Conservation (phyloP, 805 yeast genomes). For the Saccharomycopsis sp. region DNA sequence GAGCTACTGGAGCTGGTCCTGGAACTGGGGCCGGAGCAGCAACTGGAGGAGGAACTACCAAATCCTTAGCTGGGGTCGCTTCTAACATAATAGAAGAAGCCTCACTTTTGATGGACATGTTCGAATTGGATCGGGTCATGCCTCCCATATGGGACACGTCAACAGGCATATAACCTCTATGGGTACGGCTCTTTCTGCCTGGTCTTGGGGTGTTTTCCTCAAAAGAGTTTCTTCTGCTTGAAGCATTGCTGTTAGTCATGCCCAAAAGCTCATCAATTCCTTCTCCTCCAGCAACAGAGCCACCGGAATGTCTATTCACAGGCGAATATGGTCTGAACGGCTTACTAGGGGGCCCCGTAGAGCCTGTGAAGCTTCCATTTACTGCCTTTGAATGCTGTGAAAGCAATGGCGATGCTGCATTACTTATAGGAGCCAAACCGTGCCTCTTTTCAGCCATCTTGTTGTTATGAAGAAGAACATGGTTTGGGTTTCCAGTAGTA, state of each 20-base stretch:
- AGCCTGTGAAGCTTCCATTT: too few relatives aligned
- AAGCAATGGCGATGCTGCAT: background rate
- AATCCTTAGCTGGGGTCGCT: background rate
- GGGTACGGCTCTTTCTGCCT: too few relatives aligned
- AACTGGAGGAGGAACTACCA: background rate
- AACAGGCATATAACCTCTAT: too few relatives aligned
- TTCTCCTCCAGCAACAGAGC: background rate
- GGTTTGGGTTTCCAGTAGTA: constrained; percentile 4
- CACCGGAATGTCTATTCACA: background rate
- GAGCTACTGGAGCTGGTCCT: background rate
- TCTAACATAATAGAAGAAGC: background rate
- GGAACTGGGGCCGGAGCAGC: background rate
- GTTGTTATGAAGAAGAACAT: background rate
- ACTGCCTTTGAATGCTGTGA: background rate
- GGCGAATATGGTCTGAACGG: background rate
- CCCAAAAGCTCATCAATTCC: background rate
- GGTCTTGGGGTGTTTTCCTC: too few relatives aligned
- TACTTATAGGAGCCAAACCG: background rate
- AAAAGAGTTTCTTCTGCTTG: background rate
- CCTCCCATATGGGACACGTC: background rate
- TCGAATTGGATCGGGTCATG: background rate
- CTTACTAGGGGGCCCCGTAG: background rate
- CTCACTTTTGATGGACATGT: background rate
- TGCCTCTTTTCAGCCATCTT: background rate
- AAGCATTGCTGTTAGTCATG: background rate